Conservation (phyloP, 495 filamentous ascomycete genomes). For the Penicillium waksmanii region DNA sequence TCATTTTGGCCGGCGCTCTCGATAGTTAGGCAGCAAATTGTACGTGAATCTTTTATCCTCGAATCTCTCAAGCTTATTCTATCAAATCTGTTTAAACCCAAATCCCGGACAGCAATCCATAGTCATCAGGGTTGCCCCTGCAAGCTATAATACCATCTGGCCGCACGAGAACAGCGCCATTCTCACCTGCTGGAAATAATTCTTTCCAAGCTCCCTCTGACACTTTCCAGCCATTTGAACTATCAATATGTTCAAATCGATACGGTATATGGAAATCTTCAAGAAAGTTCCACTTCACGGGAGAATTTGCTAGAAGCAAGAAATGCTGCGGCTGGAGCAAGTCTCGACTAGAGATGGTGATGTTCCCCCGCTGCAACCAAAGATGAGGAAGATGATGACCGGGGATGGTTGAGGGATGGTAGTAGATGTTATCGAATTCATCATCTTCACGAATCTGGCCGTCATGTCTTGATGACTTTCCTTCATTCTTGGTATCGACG, state of each 20-base stretch:
- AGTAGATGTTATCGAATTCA: conserved; percentile 5
- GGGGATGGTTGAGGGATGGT: conserved; percentile 16
- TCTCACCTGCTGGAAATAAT: background rate
- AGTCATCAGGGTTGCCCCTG: background rate
- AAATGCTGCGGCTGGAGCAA: conserved; percentile 1
- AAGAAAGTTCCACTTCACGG: background rate
- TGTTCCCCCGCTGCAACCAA: conserved; percentile 7
- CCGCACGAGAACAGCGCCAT: conserved; percentile 6
- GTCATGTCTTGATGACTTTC: background rate
- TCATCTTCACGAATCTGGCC: conserved; percentile 10
- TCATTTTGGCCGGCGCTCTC: too few species aligned
- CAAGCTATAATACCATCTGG: conserved; percentile 11
- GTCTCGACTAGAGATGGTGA: conserved; percentile 11
- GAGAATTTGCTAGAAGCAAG: background rate
- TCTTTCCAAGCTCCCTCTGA: background rate
- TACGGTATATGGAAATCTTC: background rate
- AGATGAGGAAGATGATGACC: conserved; percentile 19
- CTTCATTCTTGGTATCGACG: conserved; percentile 7
- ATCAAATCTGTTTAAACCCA: background rate
- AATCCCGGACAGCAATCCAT: background rate
- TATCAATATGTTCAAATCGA: background rate
- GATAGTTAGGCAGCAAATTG: too few species aligned
- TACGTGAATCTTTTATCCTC: too few species aligned
- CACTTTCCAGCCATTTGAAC: background rate
- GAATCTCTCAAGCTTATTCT: background rate